These are phyloP conservation scores for Phytopythium oedochilum DNA, from an alignment of 352 stramenopile genomes.

Conservation along the genomic window DNA sequence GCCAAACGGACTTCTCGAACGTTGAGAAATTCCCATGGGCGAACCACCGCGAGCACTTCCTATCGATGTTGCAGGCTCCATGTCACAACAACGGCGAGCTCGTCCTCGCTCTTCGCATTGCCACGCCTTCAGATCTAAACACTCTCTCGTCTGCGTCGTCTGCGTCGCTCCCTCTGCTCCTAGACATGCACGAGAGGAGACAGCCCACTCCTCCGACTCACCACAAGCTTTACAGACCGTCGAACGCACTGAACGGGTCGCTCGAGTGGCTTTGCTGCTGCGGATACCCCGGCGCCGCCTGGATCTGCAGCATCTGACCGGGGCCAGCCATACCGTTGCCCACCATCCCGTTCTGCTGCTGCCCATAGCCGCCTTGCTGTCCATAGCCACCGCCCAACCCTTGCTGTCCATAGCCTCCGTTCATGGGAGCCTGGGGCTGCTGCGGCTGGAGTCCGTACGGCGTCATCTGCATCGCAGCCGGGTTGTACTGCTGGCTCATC, in stretches of 20 bases:
- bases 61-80: too few species aligned
- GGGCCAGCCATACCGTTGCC: slow-evolving; percentile 44
- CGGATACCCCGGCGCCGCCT: slow-evolving; percentile 33
- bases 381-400: slow-evolving; percentile 8
- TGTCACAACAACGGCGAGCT: too few species aligned
- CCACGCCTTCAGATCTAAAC: too few species aligned
- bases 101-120: too few species aligned
- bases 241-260: slow-evolving; percentile 81
- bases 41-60: too few species aligned
- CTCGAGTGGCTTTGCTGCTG: slow-evolving; percentile 30
- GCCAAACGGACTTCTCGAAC: too few species aligned
- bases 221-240: slow-evolving; percentile 76
- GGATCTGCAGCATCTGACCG: slow-evolving; percentile 66
- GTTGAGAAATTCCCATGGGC: too few species aligned
- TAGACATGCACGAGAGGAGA: too few species aligned
- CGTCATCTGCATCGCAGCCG: slow-evolving; percentile 71
- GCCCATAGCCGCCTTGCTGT: slow-evolving; percentile 4
- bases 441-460: slow-evolving; percentile 62
- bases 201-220: too few species aligned
- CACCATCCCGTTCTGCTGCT: slow-evolving; percentile 9
- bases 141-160: too few species aligned
- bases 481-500: slow-evolving; percentile 55
- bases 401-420: slow-evolving; percentile 18
- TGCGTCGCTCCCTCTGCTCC: too few species aligned
- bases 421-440: slow-evolving; percentile 44